phyloP scores from a whole-genome alignment of 2,329 filamentous ascomycete genomes.

The Ceratocystis ficicola region DNA sequence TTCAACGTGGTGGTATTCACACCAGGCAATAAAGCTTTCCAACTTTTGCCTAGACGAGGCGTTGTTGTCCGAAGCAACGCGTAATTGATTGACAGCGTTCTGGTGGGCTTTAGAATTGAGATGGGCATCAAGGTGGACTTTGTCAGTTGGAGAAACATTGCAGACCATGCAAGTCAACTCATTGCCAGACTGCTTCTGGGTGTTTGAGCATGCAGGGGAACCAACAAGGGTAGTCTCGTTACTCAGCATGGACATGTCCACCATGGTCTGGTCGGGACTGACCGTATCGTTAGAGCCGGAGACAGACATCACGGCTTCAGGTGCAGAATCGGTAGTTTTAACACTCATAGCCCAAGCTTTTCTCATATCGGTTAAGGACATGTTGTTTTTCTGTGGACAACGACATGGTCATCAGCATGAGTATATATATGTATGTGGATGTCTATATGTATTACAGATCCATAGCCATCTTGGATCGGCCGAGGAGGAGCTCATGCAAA shows the following conservation, averaged over 20 bases:
- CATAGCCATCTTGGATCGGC: neutral
- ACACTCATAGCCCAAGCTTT: neutral
- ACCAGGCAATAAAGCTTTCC: slow-evolving; percentile 18
- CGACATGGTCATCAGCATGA: neutral
- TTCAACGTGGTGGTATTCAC: slow-evolving; percentile 4
- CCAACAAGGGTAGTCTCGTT: slow-evolving; percentile 18
- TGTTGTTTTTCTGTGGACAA: neutral
- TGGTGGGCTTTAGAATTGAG: slow-evolving; percentile 10
- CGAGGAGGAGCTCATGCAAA: neutral
- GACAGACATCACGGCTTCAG: slow-evolving; percentile 4
- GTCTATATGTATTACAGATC: neutral
- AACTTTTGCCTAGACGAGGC: neutral
- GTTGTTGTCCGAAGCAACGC: slow-evolving; percentile 1
- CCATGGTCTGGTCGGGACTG: slow-evolving; percentile 1
- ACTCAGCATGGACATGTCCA: slow-evolving; percentile 8
- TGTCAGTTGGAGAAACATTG: slow-evolving; percentile 11
- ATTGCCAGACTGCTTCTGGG: neutral
- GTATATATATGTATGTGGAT: neutral
- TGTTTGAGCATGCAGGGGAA: neutral
- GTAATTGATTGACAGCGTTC: neutral
- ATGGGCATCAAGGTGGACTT: slow-evolving; percentile 6
- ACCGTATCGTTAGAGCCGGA: neutral
- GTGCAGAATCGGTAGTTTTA: neutral
- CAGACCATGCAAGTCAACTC: slow-evolving; percentile 15
- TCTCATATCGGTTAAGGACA: neutral